phyloP scores from a whole-genome alignment of 495 filamentous ascomycete species.

The Penicillium canescens region DNA sequence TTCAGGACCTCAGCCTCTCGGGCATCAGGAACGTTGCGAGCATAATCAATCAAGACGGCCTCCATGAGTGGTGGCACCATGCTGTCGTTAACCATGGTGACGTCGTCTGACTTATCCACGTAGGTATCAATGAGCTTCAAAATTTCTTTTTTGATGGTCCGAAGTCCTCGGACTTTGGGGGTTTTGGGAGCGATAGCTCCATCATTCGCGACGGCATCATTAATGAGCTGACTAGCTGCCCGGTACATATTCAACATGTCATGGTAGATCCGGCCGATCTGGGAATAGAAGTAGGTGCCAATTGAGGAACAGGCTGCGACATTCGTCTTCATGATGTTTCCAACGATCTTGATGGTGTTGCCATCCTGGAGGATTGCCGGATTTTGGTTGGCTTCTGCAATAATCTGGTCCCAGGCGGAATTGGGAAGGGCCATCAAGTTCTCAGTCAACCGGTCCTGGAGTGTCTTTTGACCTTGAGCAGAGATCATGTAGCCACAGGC shows the following conservation, averaged over 20 bases:
- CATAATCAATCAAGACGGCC: slow-evolving; percentile 93
- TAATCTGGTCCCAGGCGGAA: slow-evolving; percentile 92
- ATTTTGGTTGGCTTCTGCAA: slow-evolving; percentile 76
- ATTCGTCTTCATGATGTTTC: slow-evolving; percentile 99
- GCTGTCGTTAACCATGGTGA: slow-evolving; percentile 86
- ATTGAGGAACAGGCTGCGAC: slow-evolving; percentile 95
- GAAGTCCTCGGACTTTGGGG: slow-evolving; percentile 88
- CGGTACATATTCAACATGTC: slow-evolving; percentile 99
- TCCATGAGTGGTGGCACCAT: slow-evolving; percentile 97
- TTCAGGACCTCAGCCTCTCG: slow-evolving; percentile 95
- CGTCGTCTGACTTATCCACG: slow-evolving; percentile 95
- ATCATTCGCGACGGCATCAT: slow-evolving; percentile 81
- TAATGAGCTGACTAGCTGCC: slow-evolving; percentile 93
- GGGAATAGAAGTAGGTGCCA: slow-evolving; percentile 96
- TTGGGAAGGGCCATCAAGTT: slow-evolving; percentile 95
- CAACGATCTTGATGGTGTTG: slow-evolving; percentile 95
- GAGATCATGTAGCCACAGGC: slow-evolving; percentile 99
- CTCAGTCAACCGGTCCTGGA: slow-evolving; percentile 85
- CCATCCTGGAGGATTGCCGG: slow-evolving; percentile 81
- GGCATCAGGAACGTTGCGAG: slow-evolving; percentile 92
- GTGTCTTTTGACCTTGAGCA: slow-evolving; percentile 88
- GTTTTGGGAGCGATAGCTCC: slow-evolving; percentile 96
- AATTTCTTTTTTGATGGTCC: slow-evolving; percentile 99
- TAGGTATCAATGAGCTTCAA: slow-evolving; percentile 97
- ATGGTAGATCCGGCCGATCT: slow-evolving; percentile 95